Evolutionary conservation across 257 asterid species (phyloP), one percentile per base, ranked within the genome.

Genomic region (Solanum appendiculatum): DNA sequence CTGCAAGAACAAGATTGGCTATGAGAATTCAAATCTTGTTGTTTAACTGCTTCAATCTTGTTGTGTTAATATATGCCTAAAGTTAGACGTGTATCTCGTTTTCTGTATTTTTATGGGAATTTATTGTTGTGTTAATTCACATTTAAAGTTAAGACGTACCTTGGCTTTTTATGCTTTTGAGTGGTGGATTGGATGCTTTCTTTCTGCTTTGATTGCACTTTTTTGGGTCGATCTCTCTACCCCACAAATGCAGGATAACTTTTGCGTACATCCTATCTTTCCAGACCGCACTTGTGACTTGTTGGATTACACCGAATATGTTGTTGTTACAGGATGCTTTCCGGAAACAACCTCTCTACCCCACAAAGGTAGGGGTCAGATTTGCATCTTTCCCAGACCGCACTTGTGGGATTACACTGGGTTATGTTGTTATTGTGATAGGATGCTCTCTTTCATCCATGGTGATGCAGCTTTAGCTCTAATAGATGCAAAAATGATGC

Each of bases 1-100:
- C 91, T 96, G 90, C 99, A 96, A 92, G 95, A 96, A 94, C 69
- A 94, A 88, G 98, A 96, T 88, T 96, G 99, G 98, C 93, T 95
- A 63, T 96, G 95, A 94, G 46, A 80, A 46, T 16, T 46, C 25
- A 48, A 27, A 46, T 78, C 84, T 40, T 25, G 13, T 42, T 77
- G 60, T 40, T 77, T 3, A 77, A 8, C 3, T 42, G 1, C 63
- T 54, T 66, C 18, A 2, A 64, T 5, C 16, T 15, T 29, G 1
- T 69, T 36, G 27, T 72, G 9, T 70, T 70, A 33, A 70, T 33
- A 34, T 21, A 68, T 31, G 34, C 29, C 14, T 15, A 2, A 39
- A 10, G n/a, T 23, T 74, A 39, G 21, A 39, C 20, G 29, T 27
- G 31, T 73, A 39, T n/a, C 82, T 37, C 27, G 23, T 37, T 73